Conservation (phyloP, 2,329 filamentous ascomycete genomes). For the Blumeriella jaapii region DNA sequence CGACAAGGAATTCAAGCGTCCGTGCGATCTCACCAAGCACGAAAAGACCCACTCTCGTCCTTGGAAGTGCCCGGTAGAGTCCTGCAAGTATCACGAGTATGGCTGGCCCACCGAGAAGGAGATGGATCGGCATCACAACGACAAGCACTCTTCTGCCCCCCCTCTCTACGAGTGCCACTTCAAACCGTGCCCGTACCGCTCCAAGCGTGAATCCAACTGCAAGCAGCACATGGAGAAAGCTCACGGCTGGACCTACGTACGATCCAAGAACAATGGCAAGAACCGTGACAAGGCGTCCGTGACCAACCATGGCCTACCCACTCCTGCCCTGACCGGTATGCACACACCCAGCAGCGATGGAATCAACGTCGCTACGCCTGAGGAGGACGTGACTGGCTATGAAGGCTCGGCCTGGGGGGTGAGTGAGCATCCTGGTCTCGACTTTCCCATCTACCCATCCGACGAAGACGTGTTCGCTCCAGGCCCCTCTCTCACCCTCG, state of each 20-base stretch:
- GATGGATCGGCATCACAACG: constrained; percentile 88
- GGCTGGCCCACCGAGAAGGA: constrained; percentile 98
- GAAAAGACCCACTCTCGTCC: constrained; percentile 95
- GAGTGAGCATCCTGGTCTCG: constrained; percentile 9
- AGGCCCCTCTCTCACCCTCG: constrained; percentile 16
- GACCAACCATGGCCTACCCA: constrained; percentile 34
- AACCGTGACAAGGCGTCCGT: constrained; percentile 28
- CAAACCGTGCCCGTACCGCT: constrained; percentile 80
- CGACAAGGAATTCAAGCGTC: constrained; percentile 87
- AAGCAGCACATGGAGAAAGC: constrained; percentile 99
- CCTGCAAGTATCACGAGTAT: constrained; percentile 81
- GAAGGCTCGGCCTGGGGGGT: constrained; percentile 12
- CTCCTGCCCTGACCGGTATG: constrained; percentile 44
- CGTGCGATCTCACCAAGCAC: constrained; percentile 96
- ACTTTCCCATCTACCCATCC: constrained; percentile 20
- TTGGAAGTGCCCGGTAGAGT: constrained; percentile 76
- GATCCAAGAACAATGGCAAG: constrained; percentile 85
- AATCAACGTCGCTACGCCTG: constrained; percentile 19
- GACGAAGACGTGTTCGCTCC: constrained; percentile 21
- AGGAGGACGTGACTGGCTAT: constrained; percentile 14
- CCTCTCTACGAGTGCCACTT: constrained; percentile 75
- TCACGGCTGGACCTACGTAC: constrained; percentile 80
- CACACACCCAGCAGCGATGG: constrained; percentile 46
- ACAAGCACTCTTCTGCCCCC: constrained; percentile 79
- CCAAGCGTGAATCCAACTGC: constrained; percentile 92